Base-by-base conservation (phyloP, 1,139 yeast species). In the Yamadazyma taylorii region DNA sequence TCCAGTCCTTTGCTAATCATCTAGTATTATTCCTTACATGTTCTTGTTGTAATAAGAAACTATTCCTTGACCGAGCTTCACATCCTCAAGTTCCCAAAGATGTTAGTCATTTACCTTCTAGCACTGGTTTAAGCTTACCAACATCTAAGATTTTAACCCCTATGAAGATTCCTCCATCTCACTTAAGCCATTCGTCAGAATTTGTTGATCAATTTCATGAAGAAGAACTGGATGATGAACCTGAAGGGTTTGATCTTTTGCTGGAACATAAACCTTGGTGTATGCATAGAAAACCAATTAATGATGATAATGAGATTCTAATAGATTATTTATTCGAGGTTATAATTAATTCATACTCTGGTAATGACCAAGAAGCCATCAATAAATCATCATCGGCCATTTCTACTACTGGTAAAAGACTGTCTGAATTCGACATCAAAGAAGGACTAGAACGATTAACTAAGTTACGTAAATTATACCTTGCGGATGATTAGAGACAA, bases 261-360 rank as follows among this genome's bases (percentile, higher is more conserved):
- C 35, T 37, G 1, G 65, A 64, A 19, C 75, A 70, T 45, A 65
- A 67, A 35, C 41, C 41, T 1, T 70, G 74, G 74, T 70, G 76
- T 47, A 47, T 38, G 19, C 39, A 39, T 33, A 33, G 48, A 47
- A 22, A 36, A 43, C 7, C 44, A 42, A 32, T 35, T 41, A 22
- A 46, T 21, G 34, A 33, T 5, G 17, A 12, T 17, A 26, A 33
- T 10, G 10, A 32, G n/a, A n/a, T n/a, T 7, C 29, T 51, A 38
- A 12, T 42, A 37, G 51, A 54, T 10, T 68, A 68, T 44, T 49
- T 66, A 17, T 47, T 48, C n/a, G 43, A 54, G 7, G 45, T 61
- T 45, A 33, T 68, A 2, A 22, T 27, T 15, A 8, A 25, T 7
- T 11, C 28, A n/a, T n/a, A n/a, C 16, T 7, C 15, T 25, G 28